Evolutionary conservation across 2,329 filamentous ascomycete species (phyloP).

Genomic region (Peltaster fructicola): DNA sequence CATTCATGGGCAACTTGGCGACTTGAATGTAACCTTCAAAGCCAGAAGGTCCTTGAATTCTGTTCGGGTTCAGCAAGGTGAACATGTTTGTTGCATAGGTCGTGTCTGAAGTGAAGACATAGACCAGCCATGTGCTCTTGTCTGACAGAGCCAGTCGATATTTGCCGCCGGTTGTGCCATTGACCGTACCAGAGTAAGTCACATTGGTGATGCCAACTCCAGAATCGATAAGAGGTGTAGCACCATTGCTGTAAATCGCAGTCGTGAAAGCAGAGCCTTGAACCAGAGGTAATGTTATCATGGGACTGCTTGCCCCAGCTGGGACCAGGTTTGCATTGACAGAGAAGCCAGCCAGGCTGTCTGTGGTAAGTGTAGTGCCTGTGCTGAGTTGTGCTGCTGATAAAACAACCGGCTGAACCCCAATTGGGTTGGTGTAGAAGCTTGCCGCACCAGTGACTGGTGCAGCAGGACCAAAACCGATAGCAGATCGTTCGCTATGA

Average conservation of each 20-base stretch:
- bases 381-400: slow-evolving; percentile 57
- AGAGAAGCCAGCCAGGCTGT: slow-evolving; percentile 38
- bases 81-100: slow-evolving; percentile 42
- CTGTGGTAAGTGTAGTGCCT: slow-evolving; percentile 38
- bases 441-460: slow-evolving; percentile 33
- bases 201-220: slow-evolving; percentile 58
- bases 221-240: slow-evolving; percentile 56
- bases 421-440: slow-evolving; percentile 68
- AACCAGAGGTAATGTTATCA: slow-evolving; percentile 62
- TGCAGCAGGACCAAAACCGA: slow-evolving; percentile 22
- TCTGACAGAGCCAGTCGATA: slow-evolving; percentile 60
- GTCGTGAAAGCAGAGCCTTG: slow-evolving; percentile 86
- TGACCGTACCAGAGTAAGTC: slow-evolving; percentile 28
- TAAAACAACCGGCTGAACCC: slow-evolving; percentile 63
- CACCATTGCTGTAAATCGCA: slow-evolving; percentile 41
- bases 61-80: slow-evolving; percentile 45
- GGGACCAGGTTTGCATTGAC: slow-evolving; percentile 49
- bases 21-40: slow-evolving; percentile 73
- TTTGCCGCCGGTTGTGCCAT: slow-evolving; percentile 52
- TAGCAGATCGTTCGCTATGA: slow-evolving; percentile 50
- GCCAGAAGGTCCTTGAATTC: slow-evolving; percentile 44
- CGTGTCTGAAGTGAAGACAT: slow-evolving; percentile 43
- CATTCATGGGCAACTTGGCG: slow-evolving; percentile 47
- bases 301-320: slow-evolving; percentile 31
- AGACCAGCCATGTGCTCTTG: slow-evolving; percentile 57